Evolutionary conservation across 495 filamentous ascomycete species (phyloP).

Genomic region (Podospora fimiseda): DNA sequence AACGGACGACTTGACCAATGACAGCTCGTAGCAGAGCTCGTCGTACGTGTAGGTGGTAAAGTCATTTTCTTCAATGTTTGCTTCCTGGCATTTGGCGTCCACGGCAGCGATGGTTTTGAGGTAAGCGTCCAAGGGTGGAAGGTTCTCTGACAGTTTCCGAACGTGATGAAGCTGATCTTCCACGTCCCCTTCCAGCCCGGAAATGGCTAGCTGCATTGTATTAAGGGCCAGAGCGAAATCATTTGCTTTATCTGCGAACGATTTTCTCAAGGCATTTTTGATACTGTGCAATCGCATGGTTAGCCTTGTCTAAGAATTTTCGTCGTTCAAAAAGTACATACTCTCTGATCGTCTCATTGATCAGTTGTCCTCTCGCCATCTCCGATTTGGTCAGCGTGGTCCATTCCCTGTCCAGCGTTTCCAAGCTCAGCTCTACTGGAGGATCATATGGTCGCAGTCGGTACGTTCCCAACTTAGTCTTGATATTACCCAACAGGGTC

Average conservation of each 20-base stretch:
- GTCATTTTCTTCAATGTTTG: constrained; percentile 98
- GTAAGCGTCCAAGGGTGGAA: constrained; percentile 82
- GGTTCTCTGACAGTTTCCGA: constrained; percentile 66
- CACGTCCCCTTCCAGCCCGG: constrained; percentile 88
- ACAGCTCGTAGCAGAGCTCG: constrained; percentile 89
- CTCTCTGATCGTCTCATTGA: constrained; percentile 97
- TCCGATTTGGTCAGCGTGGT: constrained; percentile 68
- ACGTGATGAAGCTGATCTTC: constrained; percentile 90
- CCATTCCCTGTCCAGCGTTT: constrained; percentile 80
- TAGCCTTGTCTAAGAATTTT: no score
- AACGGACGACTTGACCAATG: constrained; percentile 81
- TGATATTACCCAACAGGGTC: constrained; percentile 93
- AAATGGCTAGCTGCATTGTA: constrained; percentile 86
- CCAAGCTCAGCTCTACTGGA: constrained; percentile 69
- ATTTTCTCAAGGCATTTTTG: constrained; percentile 86
- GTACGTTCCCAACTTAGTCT: constrained; percentile 95
- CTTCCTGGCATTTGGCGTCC: constrained; percentile 84
- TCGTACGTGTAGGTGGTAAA: constrained; percentile 97
- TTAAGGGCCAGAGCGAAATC: constrained; percentile 93
- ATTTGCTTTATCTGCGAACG: constrained; percentile 94
- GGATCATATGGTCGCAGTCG: constrained; percentile 85
- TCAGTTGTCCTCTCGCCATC: constrained; percentile 78
- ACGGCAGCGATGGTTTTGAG: constrained; percentile 74
- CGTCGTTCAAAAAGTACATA: no score
- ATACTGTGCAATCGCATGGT: no score